Evolutionary conservation across 805 yeast genomes (phyloP), one percentile per base, ranked within the genome.

Genomic region (Metschnikowia shivogae): DNA sequence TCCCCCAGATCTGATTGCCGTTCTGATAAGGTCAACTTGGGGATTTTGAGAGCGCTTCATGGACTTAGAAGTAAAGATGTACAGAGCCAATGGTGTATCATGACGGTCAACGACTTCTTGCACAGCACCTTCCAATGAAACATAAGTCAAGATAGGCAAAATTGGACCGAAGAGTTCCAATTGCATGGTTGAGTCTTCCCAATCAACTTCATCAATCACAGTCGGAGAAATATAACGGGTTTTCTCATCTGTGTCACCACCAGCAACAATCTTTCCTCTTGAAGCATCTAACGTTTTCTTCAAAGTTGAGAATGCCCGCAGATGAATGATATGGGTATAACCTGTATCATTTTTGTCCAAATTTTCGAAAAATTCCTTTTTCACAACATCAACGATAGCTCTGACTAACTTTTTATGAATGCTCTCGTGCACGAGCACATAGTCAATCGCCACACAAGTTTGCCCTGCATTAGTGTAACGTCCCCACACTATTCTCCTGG

Each of bases 401-500:
- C 54, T 54, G 6, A 80, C 64, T 41, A 86, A 77, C 50, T 76
- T 67, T 24, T 69, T 77, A 56, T 82, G 79, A 19, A 81, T 64
- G 3, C 72, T 62, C 45, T 73, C 78, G 47, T 84, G 88, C n/a
- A 81, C 84, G 36, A 88, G 57, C 5, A 85, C 67, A 58, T 89
- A 90, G 66, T 92, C 98, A 7, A 90, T 85, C 8, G 96, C 86
- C 33, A 88, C 86, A 69, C 97, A 90, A 2, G 93, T 82, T 68
- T 90, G 98, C 13, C 98, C 98, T 13, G 86, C 78, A 60, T 89
- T 92, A 28, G 78, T 66, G 59, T 83, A 84, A 54, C 84, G 80
- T 13, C 90, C 92, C 86, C 93, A 87, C 1, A 76, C 74, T 12
- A 88, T 66, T 64, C 97, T 77, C 52, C 74, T 75, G 22, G 89